Evolutionary conservation across 2,329 filamentous ascomycete species (phyloP), one percentile per base, ranked within the genome.

Genomic region (Lasiodiplodia citricola): DNA sequence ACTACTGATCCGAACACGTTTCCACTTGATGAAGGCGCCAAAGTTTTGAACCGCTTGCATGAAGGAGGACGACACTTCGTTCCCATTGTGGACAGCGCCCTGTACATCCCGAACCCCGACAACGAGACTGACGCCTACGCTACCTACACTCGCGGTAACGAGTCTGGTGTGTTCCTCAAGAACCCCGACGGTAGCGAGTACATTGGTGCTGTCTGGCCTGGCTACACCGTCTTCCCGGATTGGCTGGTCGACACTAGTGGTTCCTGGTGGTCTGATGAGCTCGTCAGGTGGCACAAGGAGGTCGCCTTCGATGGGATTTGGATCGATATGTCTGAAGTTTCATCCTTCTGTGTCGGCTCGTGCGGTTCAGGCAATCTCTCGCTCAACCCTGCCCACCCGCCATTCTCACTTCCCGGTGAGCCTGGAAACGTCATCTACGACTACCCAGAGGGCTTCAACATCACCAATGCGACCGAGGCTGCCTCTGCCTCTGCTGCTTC

Each of bases 81-180:
- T 13, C 87, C 87, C 0, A 90, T 90, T 67, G 84, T 90, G 3
- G 87, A 90, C 73, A 81, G 84, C 7, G 87, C 83, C n/a, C 91
- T 92, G 68, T 94, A 94, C 75, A 87, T 88, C 31, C 91, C 91
- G 0, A 91, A 93, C 72, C 90, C 90, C 0, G 81, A 87, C n/a
- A 91, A 93, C 74, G 82, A 83, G 1, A 87, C 83, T 47, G 91
- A 93, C 70, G 74, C 76, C 0, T 87, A 88, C 71, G 79, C 80
- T 13, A 81, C 82, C 0, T 88, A 86, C 72, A 80, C 80, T 3
- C 79, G 84, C 25, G 87, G 86, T 4, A 82, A 84, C 58, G 80
- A 80, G 18, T 80, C 82, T 1, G 81, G 81, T 66, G 79, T 83
- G 2, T 88, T 85, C 74, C 73, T 89, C 63, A 83, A 78, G 28